These are phyloP conservation scores for Cladophialophora yegresii DNA, from an alignment of 2,329 filamentous ascomycete species.

Conservation along the genomic window DNA sequence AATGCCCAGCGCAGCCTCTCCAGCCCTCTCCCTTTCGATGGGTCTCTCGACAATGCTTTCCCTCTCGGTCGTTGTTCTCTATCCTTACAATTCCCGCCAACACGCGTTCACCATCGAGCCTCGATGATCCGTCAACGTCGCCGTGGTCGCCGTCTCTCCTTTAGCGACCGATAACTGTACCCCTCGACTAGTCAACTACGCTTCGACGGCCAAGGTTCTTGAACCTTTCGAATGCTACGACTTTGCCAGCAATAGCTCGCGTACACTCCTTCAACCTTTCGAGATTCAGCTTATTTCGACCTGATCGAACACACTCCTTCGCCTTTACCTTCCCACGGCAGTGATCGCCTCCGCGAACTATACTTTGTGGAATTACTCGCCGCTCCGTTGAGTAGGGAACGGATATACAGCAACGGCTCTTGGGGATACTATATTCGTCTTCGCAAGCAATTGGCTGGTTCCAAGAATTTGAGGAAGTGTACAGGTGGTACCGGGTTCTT, in stretches of 20 bases:
- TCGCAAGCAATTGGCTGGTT: slow-evolving; percentile 31
- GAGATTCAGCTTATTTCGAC: slow-evolving; percentile 19
- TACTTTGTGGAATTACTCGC: neutral
- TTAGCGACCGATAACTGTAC: slow-evolving; percentile 36
- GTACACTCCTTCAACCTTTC: slow-evolving; percentile 30
- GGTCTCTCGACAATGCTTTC: slow-evolving; percentile 22
- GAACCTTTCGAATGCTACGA: slow-evolving; percentile 21
- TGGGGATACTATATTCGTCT: slow-evolving; percentile 24
- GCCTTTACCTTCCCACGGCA: slow-evolving; percentile 1
- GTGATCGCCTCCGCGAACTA: neutral
- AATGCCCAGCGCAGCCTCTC: slow-evolving; percentile 12
- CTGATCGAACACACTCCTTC: slow-evolving; percentile 25
- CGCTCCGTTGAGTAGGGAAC: neutral
- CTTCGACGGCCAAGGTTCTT: slow-evolving; percentile 21
- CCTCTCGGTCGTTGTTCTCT: slow-evolving; percentile 9
- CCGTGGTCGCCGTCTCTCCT: slow-evolving; percentile 38
- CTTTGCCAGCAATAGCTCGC: slow-evolving; percentile 36
- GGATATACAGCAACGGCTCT: slow-evolving; percentile 3
- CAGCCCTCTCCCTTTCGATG: slow-evolving; percentile 17
- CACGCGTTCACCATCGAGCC: slow-evolving; percentile 32
- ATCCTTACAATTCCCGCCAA: slow-evolving; percentile 12
- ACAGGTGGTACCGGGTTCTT: slow-evolving; percentile 17
- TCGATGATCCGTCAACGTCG: slow-evolving; percentile 38
- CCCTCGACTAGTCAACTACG: slow-evolving; percentile 30
- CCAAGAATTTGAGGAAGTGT: slow-evolving; percentile 26